Conservation (phyloP, 306 rosid species). For the Rosa lucieae region DNA sequence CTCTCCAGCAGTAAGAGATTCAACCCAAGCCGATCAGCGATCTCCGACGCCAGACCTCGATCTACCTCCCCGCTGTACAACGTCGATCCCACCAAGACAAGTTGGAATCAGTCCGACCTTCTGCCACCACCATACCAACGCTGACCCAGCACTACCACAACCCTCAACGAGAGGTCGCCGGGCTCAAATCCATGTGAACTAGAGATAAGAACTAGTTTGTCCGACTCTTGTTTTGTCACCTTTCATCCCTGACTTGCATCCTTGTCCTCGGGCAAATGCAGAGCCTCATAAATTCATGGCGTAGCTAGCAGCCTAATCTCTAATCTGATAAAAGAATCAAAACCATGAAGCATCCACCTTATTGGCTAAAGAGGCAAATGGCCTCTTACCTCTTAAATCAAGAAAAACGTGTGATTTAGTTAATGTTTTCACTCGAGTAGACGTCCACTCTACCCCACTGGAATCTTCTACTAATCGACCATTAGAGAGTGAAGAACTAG, state of each 20-base stretch:
- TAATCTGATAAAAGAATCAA: slow-evolving; percentile 3
- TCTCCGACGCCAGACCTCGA: no score
- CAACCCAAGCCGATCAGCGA: no score
- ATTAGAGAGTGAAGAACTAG: no score
- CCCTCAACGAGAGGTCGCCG: no score
- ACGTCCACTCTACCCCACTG: background rate
- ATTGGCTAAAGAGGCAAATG: background rate
- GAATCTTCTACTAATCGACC: background rate
- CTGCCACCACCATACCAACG: no score
- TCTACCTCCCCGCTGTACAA: no score
- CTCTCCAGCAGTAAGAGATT: no score
- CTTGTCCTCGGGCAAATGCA: slow-evolving; percentile 6
- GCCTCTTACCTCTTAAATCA: no score
- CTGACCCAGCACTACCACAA: no score
- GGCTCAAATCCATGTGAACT: slow-evolving; percentile 14
- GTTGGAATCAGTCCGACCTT: no score
- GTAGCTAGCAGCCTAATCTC: background rate
- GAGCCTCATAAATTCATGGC: slow-evolving; percentile 8
- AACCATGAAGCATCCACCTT: slow-evolving; percentile 13
- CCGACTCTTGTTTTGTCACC: slow-evolving; percentile 19
- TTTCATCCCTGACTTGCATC: slow-evolving; percentile 12
- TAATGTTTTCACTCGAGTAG: background rate
- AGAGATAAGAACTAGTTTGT: slow-evolving; percentile 11
- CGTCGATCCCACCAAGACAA: no score
- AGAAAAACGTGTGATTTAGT: background rate